Conservation (phyloP, 169 alveolate genomes). For the Toxoplasma gondii region DNA sequence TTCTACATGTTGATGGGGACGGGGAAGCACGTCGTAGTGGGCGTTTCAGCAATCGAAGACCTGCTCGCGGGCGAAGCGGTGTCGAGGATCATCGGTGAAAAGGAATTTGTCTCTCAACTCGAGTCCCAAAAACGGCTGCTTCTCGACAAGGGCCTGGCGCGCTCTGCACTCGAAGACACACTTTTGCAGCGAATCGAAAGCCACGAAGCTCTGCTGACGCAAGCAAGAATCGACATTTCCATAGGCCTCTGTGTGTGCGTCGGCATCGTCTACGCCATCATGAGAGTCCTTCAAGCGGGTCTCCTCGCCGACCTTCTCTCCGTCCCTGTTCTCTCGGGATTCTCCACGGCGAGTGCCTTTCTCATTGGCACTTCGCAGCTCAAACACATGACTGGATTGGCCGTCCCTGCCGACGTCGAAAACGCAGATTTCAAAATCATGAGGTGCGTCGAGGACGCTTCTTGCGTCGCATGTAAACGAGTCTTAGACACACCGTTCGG, state of each 20-base stretch:
- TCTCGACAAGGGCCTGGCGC: conserved; percentile 38
- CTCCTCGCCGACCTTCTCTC: conserved; percentile 69
- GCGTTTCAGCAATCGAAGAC: conserved; percentile 70
- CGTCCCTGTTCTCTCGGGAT: conserved; percentile 70
- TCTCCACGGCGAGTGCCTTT: conserved; percentile 71
- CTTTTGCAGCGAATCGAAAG: not conserved
- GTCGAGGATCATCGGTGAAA: conserved; percentile 59
- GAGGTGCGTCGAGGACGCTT: conserved; percentile 28
- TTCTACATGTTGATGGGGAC: conserved; percentile 69
- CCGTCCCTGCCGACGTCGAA: conserved; percentile 55
- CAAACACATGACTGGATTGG: conserved; percentile 52
- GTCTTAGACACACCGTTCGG: too few relatives aligned
- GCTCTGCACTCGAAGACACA: conserved; percentile 10
- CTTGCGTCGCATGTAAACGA: too few relatives aligned
- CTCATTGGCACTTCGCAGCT: conserved; percentile 70
- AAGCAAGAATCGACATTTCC: conserved; percentile 42
- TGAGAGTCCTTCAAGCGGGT: conserved; percentile 60
- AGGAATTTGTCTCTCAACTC: not conserved
- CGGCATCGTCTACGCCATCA: conserved; percentile 50
- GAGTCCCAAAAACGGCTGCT: not conserved
- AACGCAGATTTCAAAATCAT: conserved; percentile 63
- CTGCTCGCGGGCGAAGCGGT: conserved; percentile 66
- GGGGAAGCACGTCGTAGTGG: conserved; percentile 57
- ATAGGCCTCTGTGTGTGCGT: conserved; percentile 60
- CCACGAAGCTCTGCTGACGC: conserved; percentile 27